Conservation (phyloP, 2,329 filamentous ascomycete genomes). For the Penicillium janthinellum region DNA sequence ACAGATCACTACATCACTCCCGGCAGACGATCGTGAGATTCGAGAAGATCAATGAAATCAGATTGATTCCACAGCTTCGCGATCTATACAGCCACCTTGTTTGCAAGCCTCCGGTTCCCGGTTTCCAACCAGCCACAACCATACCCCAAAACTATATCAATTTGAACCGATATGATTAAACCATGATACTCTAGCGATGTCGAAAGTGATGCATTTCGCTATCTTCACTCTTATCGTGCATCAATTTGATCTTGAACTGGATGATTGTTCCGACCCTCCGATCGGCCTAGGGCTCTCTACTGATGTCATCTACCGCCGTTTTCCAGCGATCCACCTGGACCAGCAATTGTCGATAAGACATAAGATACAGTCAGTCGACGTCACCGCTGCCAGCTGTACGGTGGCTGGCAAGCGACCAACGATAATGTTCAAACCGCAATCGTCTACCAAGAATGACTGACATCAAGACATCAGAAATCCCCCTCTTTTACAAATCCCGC, state of each 20-base stretch:
- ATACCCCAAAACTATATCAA: not conserved
- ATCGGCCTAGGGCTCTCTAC: not conserved
- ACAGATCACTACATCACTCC: not conserved
- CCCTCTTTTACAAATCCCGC: not conserved
- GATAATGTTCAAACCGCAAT: not conserved
- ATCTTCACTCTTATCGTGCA: not conserved
- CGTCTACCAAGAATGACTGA: not conserved
- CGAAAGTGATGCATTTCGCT: not conserved
- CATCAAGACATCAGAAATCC: not conserved
- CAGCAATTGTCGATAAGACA: not conserved
- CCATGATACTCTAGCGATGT: not conserved
- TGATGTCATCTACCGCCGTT: not conserved
- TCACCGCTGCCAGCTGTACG: not conserved
- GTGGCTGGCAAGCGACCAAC: not conserved
- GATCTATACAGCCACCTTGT: not conserved
- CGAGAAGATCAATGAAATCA: not conserved
- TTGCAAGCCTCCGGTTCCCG: not conserved
- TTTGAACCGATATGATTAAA: not conserved
- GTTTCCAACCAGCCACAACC: not conserved
- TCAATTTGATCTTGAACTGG: not conserved
- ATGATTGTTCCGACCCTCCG: not conserved
- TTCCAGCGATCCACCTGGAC: not conserved
- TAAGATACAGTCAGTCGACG: not conserved
- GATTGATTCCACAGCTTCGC: not conserved
- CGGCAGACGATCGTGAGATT: not conserved